A percentile compares a stretch with the other conserved stretches of the same genome.
phyloP scores from a whole-genome alignment of 352 stramenopile genomes.

The Globisporangium paroecandrum region DNA sequence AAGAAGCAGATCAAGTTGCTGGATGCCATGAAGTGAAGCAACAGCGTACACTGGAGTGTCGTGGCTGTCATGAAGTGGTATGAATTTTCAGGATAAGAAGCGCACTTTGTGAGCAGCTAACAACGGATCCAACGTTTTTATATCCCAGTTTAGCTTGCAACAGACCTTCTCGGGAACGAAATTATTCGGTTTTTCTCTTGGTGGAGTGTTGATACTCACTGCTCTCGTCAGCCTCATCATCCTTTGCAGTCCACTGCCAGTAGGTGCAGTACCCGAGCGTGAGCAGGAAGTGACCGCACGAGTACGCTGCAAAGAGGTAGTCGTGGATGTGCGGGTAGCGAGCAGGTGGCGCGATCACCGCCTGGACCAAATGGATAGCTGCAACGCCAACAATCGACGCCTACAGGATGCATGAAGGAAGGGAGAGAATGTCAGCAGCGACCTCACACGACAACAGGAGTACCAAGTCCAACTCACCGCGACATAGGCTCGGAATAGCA shows the following conservation, averaged over 20 bases:
- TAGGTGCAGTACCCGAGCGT: slow-evolving; percentile 75
- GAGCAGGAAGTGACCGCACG: slow-evolving; percentile 72
- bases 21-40: slow-evolving; percentile 52
- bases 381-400: slow-evolving; percentile 50
- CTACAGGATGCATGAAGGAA: slow-evolving; percentile 21
- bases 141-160: neutral
- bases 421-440: neutral
- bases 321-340: slow-evolving; percentile 84
- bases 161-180: neutral
- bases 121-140: neutral
- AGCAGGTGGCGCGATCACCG: slow-evolving; percentile 36
- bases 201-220: slow-evolving; percentile 1
- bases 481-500: slow-evolving; percentile 39
- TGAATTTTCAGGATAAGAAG: neutral
- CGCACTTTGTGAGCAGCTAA: neutral
- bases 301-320: slow-evolving; percentile 81
- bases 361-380: slow-evolving; percentile 54
- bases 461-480: slow-evolving; percentile 31
- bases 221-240: slow-evolving; percentile 9
- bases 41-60: neutral
- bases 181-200: slow-evolving; percentile 44
- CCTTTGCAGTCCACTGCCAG: slow-evolving; percentile 70
- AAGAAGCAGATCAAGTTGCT: slow-evolving; percentile 85
- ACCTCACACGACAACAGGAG: neutral
- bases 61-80: neutral